These are phyloP conservation scores for Anacardium occidentale DNA, from an alignment of 345 rosid genomes.

Conservation along the genomic window DNA sequence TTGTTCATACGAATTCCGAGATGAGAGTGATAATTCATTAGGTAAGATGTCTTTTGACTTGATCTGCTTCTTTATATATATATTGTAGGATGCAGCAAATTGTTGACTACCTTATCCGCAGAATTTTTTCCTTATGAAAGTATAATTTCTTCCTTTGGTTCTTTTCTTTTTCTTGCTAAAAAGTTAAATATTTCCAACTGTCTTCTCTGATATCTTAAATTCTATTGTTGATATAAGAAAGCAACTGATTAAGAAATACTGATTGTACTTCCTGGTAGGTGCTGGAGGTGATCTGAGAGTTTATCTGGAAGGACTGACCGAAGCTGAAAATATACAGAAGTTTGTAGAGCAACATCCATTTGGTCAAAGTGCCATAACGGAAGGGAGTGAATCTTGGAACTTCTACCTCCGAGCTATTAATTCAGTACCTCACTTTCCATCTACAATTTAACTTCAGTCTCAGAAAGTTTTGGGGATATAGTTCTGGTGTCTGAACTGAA, in stretches of 20 bases:
- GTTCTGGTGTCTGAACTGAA: background rate
- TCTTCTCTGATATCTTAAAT: background rate
- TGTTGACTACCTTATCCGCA: background rate
- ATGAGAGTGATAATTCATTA: slow-evolving; percentile 51
- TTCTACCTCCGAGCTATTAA: slow-evolving; percentile 46
- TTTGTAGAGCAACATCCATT: slow-evolving; percentile 64
- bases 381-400: slow-evolving; percentile 54
- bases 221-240: background rate
- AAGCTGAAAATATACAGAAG: slow-evolving; percentile 51
- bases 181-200: background rate
- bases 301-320: slow-evolving; percentile 56
- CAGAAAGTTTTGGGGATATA: background rate
- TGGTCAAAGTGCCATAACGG: slow-evolving; percentile 66
- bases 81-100: background rate
- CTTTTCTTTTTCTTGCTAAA: background rate
- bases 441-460: background rate
- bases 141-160: background rate
- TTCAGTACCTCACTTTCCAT: slow-evolving; percentile 13
- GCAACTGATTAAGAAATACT: background rate
- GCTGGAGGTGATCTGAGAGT: slow-evolving; percentile 63
- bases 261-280: slow-evolving; percentile 38
- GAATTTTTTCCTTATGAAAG: background rate
- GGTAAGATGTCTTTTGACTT: slow-evolving; percentile 39
- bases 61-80: background rate
- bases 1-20: slow-evolving; percentile 48